Evolutionary conservation across 75 land plant species (phyloP).

Genomic region (Picea glauca): DNA sequence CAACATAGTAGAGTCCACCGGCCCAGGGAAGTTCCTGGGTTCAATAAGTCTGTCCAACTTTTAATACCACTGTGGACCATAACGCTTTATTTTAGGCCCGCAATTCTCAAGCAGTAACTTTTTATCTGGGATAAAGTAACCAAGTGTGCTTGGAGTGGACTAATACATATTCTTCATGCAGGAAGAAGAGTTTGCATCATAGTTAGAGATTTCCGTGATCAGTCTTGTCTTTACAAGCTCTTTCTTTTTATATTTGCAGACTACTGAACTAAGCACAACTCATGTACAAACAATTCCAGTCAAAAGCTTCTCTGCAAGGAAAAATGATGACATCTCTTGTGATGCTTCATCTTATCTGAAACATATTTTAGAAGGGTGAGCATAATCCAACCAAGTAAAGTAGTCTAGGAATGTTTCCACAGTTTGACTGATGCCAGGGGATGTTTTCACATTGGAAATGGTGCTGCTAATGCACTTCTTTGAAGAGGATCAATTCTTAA

Average conservation of each 20-base stretch:
- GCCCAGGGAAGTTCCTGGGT: too few relatives aligned
- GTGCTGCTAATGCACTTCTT: background rate
- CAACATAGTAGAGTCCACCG: too few relatives aligned
- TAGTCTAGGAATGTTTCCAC: background rate
- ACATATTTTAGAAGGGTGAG: constrained; percentile 1
- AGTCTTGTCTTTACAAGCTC: background rate
- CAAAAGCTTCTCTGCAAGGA: background rate
- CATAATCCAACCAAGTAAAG: background rate
- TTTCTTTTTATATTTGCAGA: background rate
- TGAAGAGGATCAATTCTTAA: background rate
- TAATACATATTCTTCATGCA: background rate
- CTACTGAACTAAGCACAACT: background rate
- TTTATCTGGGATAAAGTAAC: background rate
- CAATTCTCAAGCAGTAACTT: background rate
- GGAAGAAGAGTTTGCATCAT: background rate
- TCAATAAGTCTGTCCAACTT: too few relatives aligned
- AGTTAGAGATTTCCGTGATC: background rate
- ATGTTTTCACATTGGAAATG: background rate
- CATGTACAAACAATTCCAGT: background rate
- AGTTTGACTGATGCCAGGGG: background rate
- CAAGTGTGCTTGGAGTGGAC: background rate
- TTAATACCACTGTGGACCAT: too few relatives aligned
- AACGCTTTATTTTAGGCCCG: too few relatives aligned
- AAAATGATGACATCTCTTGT: background rate
- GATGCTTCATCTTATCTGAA: background rate